Conservation (phyloP, 1,139 yeast genomes). For the Suhomyces kunorum region DNA sequence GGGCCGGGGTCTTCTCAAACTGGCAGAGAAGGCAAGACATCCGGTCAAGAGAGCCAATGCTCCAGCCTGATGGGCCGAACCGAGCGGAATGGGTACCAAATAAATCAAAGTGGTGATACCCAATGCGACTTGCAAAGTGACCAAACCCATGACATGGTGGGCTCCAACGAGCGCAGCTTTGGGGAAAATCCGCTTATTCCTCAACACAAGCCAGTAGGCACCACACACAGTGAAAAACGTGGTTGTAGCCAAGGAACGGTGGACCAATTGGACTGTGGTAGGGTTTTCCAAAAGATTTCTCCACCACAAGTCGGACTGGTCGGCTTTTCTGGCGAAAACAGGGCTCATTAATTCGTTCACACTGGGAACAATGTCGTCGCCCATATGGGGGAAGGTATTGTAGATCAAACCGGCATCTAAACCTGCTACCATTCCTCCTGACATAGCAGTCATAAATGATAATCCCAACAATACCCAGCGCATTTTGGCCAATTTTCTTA, state of each 20-base stretch:
- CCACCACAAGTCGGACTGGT: constrained; percentile 79
- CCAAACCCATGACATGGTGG: constrained; percentile 78
- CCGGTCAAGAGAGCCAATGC: constrained; percentile 86
- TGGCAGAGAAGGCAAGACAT: constrained; percentile 67
- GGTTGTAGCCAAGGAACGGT: constrained; percentile 80
- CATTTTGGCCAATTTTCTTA: constrained; percentile 56
- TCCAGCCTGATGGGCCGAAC: constrained; percentile 97
- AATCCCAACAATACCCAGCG: constrained; percentile 61
- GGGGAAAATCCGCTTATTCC: constrained; percentile 66
- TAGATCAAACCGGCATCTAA: constrained; percentile 96
- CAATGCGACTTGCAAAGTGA: constrained; percentile 74
- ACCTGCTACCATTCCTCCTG: constrained; percentile 98
- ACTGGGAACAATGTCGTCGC: constrained; percentile 74
- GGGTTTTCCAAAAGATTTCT: constrained; percentile 95
- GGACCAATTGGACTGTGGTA: constrained; percentile 90
- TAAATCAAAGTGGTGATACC: constrained; percentile 86
- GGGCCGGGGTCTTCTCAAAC: constrained; percentile 70
- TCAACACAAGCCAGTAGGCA: constrained; percentile 61
- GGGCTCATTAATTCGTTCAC: constrained; percentile 73
- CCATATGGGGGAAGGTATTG: constrained; percentile 97
- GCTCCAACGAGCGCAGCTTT: constrained; percentile 49
- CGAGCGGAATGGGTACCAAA: constrained; percentile 88
- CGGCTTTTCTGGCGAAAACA: constrained; percentile 65
- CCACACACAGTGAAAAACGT: constrained; percentile 75
- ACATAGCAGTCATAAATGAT: constrained; percentile 86